Conservation (phyloP, 2,329 filamentous ascomycete species). For the Chaetomium globosum region DNA sequence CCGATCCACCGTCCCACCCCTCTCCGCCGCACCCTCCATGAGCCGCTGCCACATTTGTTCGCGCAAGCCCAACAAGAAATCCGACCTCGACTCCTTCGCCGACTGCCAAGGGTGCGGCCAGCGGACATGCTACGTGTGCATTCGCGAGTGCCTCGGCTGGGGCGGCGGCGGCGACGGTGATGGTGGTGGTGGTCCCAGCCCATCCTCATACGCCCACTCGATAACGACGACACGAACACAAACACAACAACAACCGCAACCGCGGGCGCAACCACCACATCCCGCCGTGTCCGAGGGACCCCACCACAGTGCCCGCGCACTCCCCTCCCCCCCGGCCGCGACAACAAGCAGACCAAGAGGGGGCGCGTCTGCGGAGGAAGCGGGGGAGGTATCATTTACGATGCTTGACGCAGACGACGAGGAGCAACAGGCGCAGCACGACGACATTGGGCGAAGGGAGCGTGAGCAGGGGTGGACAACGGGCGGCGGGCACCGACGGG, state of each 20-base stretch:
- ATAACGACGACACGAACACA: background rate
- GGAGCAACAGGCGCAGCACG: constrained; percentile 11
- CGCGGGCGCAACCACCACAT: background rate
- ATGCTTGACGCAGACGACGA: constrained; percentile 51
- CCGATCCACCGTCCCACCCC: background rate
- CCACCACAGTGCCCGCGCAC: background rate
- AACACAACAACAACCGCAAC: background rate
- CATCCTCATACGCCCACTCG: background rate
- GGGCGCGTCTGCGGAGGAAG: constrained; percentile 35
- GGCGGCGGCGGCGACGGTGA: background rate
- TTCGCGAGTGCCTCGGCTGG: constrained; percentile 63
- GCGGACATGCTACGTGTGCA: constrained; percentile 70
- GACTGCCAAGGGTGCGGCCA: constrained; percentile 64
- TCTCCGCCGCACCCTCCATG: constrained; percentile 23
- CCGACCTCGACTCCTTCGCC: constrained; percentile 67
- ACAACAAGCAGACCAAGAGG: constrained; percentile 28
- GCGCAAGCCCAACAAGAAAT: constrained; percentile 64
- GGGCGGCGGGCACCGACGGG: constrained; percentile 51
- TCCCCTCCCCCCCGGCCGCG: background rate
- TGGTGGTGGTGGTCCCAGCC: background rate
- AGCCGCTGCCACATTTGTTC: constrained; percentile 66
- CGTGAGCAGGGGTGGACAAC: constrained; percentile 43
- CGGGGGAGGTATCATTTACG: constrained; percentile 47
- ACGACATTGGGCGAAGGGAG: background rate
- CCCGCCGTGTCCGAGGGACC: background rate